Percentiles rank a stretch among this genome's conserved stretches.
phyloP scores from a whole-genome alignment of 371 early-diverging fungal genomes.

The Mortierella sp. region DNA sequence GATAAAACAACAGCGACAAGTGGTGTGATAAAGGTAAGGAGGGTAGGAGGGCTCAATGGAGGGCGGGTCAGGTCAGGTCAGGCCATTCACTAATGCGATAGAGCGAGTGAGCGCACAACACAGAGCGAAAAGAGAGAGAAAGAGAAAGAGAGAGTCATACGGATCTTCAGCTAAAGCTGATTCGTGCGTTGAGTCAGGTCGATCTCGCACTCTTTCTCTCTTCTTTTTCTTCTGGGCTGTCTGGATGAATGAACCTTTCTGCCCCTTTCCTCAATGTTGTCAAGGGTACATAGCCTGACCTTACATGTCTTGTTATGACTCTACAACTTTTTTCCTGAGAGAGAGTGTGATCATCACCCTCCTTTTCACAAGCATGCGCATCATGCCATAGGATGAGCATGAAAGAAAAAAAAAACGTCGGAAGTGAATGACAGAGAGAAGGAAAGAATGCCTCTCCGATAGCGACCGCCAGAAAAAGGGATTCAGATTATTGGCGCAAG shows the following conservation, averaged over 20 bases:
- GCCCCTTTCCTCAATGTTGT: neutral
- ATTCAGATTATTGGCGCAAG: neutral
- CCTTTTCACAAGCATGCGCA: neutral
- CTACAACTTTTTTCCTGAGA: neutral
- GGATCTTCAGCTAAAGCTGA: neutral
- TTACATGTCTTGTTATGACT: slow-evolving; percentile 3
- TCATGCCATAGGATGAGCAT: neutral
- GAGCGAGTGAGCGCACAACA: neutral
- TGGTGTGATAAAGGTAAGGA: neutral
- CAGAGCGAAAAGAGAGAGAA: neutral
- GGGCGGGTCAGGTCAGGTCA: no score
- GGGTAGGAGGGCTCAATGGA: neutral
- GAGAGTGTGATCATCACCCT: neutral
- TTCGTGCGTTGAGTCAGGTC: neutral
- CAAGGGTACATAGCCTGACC: neutral
- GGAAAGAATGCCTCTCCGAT: neutral
- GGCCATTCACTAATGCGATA: neutral
- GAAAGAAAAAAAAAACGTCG: neutral
- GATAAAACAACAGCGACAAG: no score
- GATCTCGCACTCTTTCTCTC: neutral
- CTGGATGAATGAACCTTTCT: no score
- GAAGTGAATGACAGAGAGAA: neutral
- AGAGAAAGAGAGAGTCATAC: neutral
- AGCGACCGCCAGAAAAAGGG: neutral
- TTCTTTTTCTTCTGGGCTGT: neutral